A percentile compares a stretch with the other conserved stretches of the same genome.
Conservation (phyloP, 2,329 filamentous ascomycete species). For the Corynespora cassiicola region DNA sequence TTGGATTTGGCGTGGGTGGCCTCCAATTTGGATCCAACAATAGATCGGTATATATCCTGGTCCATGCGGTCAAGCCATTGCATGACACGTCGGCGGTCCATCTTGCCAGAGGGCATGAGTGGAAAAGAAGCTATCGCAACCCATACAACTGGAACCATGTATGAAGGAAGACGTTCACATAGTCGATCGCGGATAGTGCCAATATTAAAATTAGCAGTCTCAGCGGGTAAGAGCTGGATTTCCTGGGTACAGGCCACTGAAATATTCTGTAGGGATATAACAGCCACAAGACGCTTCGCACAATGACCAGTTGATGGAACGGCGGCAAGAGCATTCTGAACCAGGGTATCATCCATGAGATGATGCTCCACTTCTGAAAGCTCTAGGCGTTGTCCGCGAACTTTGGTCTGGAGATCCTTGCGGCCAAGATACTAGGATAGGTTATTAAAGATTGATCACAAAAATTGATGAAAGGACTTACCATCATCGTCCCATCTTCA, state of each 20-base stretch:
- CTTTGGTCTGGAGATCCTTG: conserved; percentile 43
- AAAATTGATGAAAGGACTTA: conserved; percentile 8
- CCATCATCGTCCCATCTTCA: conserved; percentile 39
- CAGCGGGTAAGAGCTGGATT: conserved; percentile 26
- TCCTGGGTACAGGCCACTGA: conserved; percentile 5
- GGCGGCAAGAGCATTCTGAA: conserved; percentile 36
- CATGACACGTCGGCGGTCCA: conserved; percentile 35
- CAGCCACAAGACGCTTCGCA: conserved; percentile 38
- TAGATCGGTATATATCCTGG: conserved; percentile 29
- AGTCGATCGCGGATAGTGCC: conserved; percentile 32
- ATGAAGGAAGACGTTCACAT: conserved; percentile 35
- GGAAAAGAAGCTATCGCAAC: conserved; percentile 35
- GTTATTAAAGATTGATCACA: neutral
- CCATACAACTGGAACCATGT: conserved; percentile 44
- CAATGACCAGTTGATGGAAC: conserved; percentile 36
- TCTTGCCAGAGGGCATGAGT: conserved; percentile 38
- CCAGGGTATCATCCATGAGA: conserved; percentile 35
- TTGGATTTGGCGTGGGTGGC: conserved; percentile 17
- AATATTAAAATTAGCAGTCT: conserved; percentile 30
- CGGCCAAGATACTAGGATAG: conserved; percentile 35
- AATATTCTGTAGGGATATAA: conserved; percentile 32
- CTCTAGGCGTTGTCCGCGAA: conserved; percentile 54
- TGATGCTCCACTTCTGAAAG: conserved; percentile 55
- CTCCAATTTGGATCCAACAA: conserved; percentile 30
- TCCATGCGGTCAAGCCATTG: conserved; percentile 41